Conservation (phyloP, 495 filamentous ascomycete species). For the Pyrenopolyporus hunteri region DNA sequence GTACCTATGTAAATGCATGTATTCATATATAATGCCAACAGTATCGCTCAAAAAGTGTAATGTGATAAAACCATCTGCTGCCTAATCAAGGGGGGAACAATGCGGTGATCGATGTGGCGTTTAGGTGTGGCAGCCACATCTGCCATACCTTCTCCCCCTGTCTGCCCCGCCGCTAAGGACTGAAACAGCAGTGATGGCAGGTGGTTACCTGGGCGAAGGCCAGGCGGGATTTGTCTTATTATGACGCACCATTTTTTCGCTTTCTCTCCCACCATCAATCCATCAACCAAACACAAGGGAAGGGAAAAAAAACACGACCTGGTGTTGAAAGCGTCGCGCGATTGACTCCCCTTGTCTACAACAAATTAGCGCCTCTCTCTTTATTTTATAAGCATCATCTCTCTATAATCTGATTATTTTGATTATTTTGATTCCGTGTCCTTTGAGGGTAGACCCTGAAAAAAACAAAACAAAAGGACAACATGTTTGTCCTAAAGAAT, state of each 20-base stretch:
- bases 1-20: no score
- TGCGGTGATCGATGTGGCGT: no score
- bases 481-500: constrained; percentile 48
- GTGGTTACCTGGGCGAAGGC: constrained; percentile 28
- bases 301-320: background rate
- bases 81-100: no score
- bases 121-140: no score
- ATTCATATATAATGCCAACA: no score
- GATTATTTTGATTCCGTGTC: background rate
- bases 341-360: constrained; percentile 16
- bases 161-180: no score
- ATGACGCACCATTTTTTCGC: constrained; percentile 32
- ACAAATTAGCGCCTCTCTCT: constrained; percentile 3
- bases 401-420: no score
- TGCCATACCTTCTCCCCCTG: no score
- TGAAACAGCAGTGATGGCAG: no score
- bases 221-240: constrained; percentile 27
- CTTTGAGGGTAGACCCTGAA: background rate
- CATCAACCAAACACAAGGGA: constrained; percentile 3
- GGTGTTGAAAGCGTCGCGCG: constrained; percentile 16
- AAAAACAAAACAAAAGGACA: constrained; percentile 13
- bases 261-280: background rate
- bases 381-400: background rate
- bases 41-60: no score
- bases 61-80: no score